These are phyloP conservation scores for Neocatenulostroma microsporum DNA, from an alignment of 2,329 filamentous ascomycete genomes.

Conservation along the genomic window DNA sequence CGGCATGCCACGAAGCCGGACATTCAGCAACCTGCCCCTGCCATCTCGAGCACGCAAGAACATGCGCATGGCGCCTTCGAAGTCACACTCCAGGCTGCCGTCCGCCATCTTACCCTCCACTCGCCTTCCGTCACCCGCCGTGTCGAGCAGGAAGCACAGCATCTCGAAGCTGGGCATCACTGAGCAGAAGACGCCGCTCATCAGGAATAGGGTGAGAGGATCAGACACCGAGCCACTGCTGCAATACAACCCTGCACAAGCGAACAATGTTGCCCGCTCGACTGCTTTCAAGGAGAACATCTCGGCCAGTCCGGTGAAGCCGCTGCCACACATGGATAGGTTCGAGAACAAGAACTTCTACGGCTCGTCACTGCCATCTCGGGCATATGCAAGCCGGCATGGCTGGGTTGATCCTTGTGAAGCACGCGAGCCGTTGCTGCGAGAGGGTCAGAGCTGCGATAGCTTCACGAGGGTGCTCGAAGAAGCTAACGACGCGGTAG, in stretches of 20 bases:
- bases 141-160: constrained; percentile 21
- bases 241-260: constrained; percentile 10
- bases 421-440: constrained; percentile 3
- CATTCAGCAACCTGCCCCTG: constrained; percentile 30
- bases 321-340: constrained; percentile 15
- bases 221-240: constrained; percentile 31
- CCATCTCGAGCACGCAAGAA: constrained; percentile 19
- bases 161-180: constrained; percentile 13
- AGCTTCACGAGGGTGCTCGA: too few relatives aligned
- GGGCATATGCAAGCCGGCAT: constrained; percentile 11
- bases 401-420: constrained; percentile 12
- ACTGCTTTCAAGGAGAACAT: constrained; percentile 30
- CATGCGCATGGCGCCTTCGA: constrained; percentile 17
- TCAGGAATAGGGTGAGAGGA: constrained; percentile 18
- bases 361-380: constrained; percentile 11
- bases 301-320: constrained; percentile 22
- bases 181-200: constrained; percentile 8
- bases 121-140: constrained; percentile 19
- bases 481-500: too few relatives aligned
- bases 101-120: constrained; percentile 14
- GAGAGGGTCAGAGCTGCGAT: not conserved
- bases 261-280: constrained; percentile 13
- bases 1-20: constrained; percentile 28
- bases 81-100: constrained; percentile 23
- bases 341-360: constrained; percentile 13